These are phyloP conservation scores for Fusarium clavum DNA, from an alignment of 2,329 filamentous ascomycete species.

Conservation along the genomic window DNA sequence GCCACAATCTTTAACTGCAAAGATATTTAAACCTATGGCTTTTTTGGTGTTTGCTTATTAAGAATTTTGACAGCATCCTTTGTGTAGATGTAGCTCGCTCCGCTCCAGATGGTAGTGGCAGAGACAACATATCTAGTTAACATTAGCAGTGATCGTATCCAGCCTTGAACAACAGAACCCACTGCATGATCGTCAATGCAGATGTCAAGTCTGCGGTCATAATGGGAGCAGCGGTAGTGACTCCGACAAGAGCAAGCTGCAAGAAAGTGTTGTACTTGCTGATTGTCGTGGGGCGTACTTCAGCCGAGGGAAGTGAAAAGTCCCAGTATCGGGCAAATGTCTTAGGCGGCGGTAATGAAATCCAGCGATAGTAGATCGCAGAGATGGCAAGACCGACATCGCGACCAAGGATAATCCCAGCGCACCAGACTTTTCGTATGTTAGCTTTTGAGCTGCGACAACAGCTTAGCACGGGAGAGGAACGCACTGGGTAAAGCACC, in stretches of 20 bases:
- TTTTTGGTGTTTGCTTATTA: constrained; percentile 45
- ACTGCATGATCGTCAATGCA: constrained; percentile 73
- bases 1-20: not conserved
- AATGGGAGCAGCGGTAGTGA: constrained; percentile 84
- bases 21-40: constrained; percentile 17
- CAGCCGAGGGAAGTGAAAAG: constrained; percentile 88
- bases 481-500: constrained; percentile 80
- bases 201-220: constrained; percentile 68
- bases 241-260: constrained; percentile 87
- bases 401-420: constrained; percentile 88
- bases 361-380: constrained; percentile 96
- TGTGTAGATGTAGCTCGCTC: constrained; percentile 88
- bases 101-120: constrained; percentile 91
- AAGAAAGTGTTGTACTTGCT: constrained; percentile 95
- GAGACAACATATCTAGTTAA: constrained; percentile 80
- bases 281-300: constrained; percentile 84
- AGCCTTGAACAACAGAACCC: constrained; percentile 50
- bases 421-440: constrained; percentile 77
- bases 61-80: constrained; percentile 94
- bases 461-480: not conserved
- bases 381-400: constrained; percentile 85
- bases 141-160: not conserved
- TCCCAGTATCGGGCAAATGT: constrained; percentile 96
- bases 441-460: constrained; percentile 1
- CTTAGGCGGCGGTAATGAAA: constrained; percentile 92